Conservation (phyloP, 2,329 filamentous ascomycete species). For the Chaetomium strumarium region DNA sequence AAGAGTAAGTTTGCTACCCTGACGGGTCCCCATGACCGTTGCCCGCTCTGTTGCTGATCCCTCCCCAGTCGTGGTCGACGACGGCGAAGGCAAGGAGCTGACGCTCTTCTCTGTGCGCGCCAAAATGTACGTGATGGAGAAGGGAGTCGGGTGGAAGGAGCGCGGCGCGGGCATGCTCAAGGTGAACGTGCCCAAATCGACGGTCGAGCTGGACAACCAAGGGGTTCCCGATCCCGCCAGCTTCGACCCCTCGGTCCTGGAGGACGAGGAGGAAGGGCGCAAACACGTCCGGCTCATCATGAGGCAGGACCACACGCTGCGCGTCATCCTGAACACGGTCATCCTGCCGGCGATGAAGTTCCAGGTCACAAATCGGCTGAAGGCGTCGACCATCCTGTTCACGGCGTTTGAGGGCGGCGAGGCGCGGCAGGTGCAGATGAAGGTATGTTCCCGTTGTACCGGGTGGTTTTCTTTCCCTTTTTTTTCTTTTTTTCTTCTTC, state of each 20-base stretch:
- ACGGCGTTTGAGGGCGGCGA: constrained; percentile 55
- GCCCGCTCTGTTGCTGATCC: background rate
- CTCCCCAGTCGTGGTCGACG: constrained; percentile 60
- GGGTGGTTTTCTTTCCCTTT: too few species aligned
- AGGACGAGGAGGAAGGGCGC: constrained; percentile 37
- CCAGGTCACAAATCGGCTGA: constrained; percentile 67
- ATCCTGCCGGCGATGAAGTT: constrained; percentile 75
- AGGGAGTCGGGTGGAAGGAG: constrained; percentile 76
- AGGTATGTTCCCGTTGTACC: constrained; percentile 41
- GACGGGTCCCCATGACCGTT: background rate
- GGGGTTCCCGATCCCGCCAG: constrained; percentile 44
- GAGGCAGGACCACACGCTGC: constrained; percentile 82
- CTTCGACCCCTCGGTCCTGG: constrained; percentile 50
- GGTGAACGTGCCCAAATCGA: constrained; percentile 64
- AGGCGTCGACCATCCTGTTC: constrained; percentile 62
- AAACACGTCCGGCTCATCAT: constrained; percentile 72
- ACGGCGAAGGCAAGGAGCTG: constrained; percentile 78
- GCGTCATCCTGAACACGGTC: constrained; percentile 79
- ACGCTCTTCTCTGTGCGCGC: constrained; percentile 71
- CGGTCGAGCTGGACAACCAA: constrained; percentile 49
- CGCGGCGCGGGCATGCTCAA: constrained; percentile 78
- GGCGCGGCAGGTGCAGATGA: constrained; percentile 53
- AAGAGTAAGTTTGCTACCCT: constrained; percentile 50
- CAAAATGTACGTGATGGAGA: constrained; percentile 77
- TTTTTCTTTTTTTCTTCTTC: background rate